Conservation (phyloP, 169 alveolate genomes). For the Plasmodium relictum region DNA sequence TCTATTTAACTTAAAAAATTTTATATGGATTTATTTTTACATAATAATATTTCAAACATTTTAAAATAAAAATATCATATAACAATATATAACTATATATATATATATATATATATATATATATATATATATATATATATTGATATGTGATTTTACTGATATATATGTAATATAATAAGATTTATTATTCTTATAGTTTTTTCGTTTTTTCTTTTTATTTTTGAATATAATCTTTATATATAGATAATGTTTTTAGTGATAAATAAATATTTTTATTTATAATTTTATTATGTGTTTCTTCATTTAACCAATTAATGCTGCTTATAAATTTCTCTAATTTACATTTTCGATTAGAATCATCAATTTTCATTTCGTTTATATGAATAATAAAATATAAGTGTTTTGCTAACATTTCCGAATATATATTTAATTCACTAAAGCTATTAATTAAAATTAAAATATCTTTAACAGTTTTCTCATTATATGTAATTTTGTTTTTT, state of each 20-base stretch:
- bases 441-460: slow-evolving; percentile 56
- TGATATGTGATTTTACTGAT: background rate
- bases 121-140: background rate
- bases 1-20: too few species aligned
- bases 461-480: slow-evolving; percentile 14
- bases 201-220: slow-evolving; percentile 1
- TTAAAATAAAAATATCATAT: background rate
- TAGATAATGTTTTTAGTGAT: background rate
- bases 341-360: background rate
- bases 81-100: background rate
- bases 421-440: slow-evolving; percentile 40
- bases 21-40: too few species aligned
- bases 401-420: slow-evolving; percentile 17
- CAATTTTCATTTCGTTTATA: background rate
- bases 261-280: slow-evolving; percentile 19
- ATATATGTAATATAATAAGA: background rate
- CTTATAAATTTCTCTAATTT: background rate
- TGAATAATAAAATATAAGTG: slow-evolving; percentile 18
- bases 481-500: background rate
- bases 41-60: too few species aligned
- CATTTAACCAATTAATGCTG: background rate
- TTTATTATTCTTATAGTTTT: background rate
- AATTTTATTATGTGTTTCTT: slow-evolving; percentile 3
- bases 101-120: background rate
- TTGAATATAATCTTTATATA: slow-evolving; percentile 15